These are phyloP conservation scores for Phalaenopsis equestris DNA, from an alignment of 106 monocot species.

Conservation along the genomic window DNA sequence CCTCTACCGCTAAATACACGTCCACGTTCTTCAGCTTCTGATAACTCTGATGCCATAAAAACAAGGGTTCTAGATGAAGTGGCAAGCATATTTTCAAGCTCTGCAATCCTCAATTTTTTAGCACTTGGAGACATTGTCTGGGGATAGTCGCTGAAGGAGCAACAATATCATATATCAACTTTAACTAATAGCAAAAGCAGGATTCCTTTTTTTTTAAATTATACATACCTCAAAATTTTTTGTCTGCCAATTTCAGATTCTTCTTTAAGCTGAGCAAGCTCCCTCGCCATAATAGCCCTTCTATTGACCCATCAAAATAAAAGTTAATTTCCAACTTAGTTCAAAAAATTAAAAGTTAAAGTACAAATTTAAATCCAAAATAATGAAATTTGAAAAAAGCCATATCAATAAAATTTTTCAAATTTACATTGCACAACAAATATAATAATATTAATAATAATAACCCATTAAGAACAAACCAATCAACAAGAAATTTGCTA, in stretches of 20 bases:
- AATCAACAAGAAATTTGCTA: no score
- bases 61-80: constrained; percentile 73
- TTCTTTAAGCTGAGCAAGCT: constrained; percentile 76
- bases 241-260: constrained; percentile 50
- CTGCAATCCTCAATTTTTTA: constrained; percentile 77
- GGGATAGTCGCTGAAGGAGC: constrained; percentile 35
- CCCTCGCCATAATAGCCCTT: constrained; percentile 75
- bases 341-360: not conserved
- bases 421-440: not conserved
- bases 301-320: constrained; percentile 28
- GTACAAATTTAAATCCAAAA: not conserved
- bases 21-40: constrained; percentile 90
- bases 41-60: constrained; percentile 86
- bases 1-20: constrained; percentile 59
- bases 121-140: constrained; percentile 91
- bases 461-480: not conserved
- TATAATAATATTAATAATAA: not conserved
- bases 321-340: not conserved
- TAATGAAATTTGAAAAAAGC: not conserved
- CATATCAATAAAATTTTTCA: not conserved
- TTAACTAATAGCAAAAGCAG: not conserved
- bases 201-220: not conserved
- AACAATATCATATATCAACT: constrained; percentile 14
- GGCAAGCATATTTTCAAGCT: constrained; percentile 86
- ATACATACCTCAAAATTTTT: constrained; percentile 49